A percentile compares a stretch with the other conserved stretches of the same genome.
phyloP scores from a whole-genome alignment of 176 grass and related monocot species.

The Thinopyrum elongatum region DNA sequence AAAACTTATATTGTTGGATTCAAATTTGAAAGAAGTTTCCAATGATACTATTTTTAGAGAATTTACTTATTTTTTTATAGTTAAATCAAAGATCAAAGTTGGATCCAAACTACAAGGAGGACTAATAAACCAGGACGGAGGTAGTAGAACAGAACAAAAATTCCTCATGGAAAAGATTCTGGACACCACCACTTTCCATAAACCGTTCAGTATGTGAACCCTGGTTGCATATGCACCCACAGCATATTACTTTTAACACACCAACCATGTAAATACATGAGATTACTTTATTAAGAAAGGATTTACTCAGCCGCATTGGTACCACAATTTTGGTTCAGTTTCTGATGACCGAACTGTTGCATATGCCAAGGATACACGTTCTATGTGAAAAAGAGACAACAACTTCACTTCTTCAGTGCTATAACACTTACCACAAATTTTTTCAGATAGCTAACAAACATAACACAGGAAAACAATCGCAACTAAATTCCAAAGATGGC shows the following conservation, averaged over 20 bases:
- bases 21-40: too few species aligned
- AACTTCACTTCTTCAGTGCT: neutral
- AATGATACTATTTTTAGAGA: too few species aligned
- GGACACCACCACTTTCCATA: neutral
- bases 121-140: too few species aligned
- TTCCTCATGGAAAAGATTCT: neutral
- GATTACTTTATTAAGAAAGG: neutral
- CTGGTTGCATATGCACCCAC: neutral
- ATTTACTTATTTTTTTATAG: too few species aligned
- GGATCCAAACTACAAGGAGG: too few species aligned
- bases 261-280: neutral
- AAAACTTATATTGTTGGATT: too few species aligned
- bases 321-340: neutral
- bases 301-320: neutral
- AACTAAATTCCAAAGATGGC: conserved; percentile 26
- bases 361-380: neutral
- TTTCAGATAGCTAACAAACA: conserved; percentile 18
- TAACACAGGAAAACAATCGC: neutral
- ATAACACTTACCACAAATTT: conserved; percentile 15
- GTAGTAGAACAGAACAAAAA: neutral
- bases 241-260: neutral
- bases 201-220: neutral
- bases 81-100: too few species aligned
- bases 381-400: neutral
- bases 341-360: conserved; percentile 4